These are phyloP conservation scores for Colletotrichum sp. DNA, from an alignment of 2,329 filamentous ascomycete genomes.

Conservation along the genomic window DNA sequence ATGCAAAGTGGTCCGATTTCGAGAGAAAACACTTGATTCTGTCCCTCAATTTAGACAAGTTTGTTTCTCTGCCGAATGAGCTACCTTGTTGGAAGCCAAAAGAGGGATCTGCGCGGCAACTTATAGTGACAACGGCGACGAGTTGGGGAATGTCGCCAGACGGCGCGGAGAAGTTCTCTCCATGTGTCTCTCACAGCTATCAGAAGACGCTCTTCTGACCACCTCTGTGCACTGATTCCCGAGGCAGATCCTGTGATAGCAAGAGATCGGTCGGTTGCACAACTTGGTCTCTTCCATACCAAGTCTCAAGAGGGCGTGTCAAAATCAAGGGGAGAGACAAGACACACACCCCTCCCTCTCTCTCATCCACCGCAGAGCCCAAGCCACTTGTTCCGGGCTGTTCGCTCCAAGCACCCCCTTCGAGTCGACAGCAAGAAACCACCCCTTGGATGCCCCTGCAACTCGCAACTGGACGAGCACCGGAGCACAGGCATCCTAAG, in stretches of 20 bases:
- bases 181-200: background rate
- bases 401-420: conserved; percentile 13
- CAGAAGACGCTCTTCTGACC: background rate
- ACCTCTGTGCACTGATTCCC: background rate
- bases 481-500: conserved; percentile 19
- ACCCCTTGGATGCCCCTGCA: conserved; percentile 12
- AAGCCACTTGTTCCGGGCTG: conserved; percentile 18
- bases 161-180: background rate
- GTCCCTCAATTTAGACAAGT: conserved; percentile 16
- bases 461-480: conserved; percentile 17
- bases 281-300: conserved; percentile 9
- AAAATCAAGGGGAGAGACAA: background rate
- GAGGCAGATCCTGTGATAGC: background rate
- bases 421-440: background rate
- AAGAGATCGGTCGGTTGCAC: background rate
- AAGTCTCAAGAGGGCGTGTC: conserved; percentile 4
- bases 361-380: conserved; percentile 3
- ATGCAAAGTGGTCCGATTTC: conserved; percentile 30
- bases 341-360: background rate
- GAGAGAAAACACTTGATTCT: conserved; percentile 31
- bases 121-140: conserved; percentile 1
- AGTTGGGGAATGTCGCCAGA: background rate
- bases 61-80: conserved; percentile 14
- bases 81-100: conserved; percentile 7
- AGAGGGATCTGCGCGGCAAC: conserved; percentile 12